These are phyloP conservation scores for Carnegiea gigantea DNA, from an alignment of 179 eudicot genomes.

Conservation along the genomic window DNA sequence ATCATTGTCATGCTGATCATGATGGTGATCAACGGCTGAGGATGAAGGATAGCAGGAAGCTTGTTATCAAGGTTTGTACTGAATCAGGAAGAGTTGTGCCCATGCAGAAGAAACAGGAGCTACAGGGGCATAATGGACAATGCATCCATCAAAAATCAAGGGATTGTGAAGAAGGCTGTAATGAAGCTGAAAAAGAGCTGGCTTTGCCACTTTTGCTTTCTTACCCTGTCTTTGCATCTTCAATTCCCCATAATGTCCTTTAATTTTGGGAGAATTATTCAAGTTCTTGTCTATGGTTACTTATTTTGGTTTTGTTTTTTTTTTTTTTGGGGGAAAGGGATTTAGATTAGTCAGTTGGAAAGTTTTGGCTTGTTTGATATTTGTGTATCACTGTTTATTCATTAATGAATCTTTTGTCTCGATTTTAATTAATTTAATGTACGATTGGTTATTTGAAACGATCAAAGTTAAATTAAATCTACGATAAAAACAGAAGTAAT, in stretches of 20 bases:
- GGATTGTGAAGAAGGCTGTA: neutral
- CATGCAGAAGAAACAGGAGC: neutral
- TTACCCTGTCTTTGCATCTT: constrained; percentile 17
- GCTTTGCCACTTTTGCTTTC: constrained; percentile 2
- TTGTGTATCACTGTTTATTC: neutral
- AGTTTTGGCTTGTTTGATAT: neutral
- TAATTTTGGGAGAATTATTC: neutral
- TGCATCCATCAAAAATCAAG: neutral
- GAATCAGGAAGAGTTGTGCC: neutral
- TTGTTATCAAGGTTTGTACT: neutral
- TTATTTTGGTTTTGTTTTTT: too few species aligned
- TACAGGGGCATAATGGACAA: neutral
- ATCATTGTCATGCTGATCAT: neutral
- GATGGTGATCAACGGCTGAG: neutral
- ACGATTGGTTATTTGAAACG: too few species aligned
- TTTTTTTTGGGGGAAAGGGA: neutral
- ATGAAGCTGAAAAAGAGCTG: neutral
- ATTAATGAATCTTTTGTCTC: neutral
- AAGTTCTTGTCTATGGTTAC: neutral
- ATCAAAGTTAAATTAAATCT: too few species aligned
- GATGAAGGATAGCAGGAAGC: constrained; percentile 17
- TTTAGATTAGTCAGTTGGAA: neutral
- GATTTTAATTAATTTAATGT: neutral
- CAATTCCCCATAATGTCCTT: neutral
- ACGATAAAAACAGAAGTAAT: too few species aligned